Evolutionary conservation across 306 rosid genomes (phyloP).

Genomic region (Benincasa hispida): DNA sequence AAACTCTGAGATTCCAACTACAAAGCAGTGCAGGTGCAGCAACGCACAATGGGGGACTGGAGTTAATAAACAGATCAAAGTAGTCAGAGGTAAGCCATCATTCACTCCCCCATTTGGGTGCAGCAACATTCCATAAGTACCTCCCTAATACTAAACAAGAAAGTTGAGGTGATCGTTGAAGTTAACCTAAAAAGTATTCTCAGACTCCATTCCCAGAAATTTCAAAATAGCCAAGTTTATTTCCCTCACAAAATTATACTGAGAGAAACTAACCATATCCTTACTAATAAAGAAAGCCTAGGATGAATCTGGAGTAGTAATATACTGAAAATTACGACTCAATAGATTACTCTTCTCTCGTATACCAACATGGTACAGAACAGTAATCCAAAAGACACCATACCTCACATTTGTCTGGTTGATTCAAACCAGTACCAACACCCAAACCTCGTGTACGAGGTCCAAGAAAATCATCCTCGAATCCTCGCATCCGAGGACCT

Average conservation of each 20-base stretch:
- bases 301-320: background rate
- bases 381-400: too few relatives aligned
- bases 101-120: background rate
- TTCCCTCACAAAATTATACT: background rate
- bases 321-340: too few relatives aligned
- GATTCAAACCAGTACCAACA: too few relatives aligned
- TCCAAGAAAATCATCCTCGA: too few relatives aligned
- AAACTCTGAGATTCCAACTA: background rate
- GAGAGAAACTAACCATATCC: background rate
- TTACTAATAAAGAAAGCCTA: background rate
- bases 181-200: background rate
- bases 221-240: background rate
- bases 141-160: background rate
- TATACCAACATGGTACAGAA: too few relatives aligned
- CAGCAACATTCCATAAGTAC: background rate
- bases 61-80: background rate
- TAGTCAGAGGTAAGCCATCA: background rate
- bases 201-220: background rate
- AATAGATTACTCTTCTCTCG: too few relatives aligned
- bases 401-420: too few relatives aligned
- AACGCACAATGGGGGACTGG: background rate
- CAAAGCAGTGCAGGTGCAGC: background rate
- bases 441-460: too few relatives aligned
- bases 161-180: background rate
- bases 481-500: too few relatives aligned